Base-by-base conservation (phyloP, 1,284 basidiomycete species). In the Moesziomyces aphidis region DNA sequence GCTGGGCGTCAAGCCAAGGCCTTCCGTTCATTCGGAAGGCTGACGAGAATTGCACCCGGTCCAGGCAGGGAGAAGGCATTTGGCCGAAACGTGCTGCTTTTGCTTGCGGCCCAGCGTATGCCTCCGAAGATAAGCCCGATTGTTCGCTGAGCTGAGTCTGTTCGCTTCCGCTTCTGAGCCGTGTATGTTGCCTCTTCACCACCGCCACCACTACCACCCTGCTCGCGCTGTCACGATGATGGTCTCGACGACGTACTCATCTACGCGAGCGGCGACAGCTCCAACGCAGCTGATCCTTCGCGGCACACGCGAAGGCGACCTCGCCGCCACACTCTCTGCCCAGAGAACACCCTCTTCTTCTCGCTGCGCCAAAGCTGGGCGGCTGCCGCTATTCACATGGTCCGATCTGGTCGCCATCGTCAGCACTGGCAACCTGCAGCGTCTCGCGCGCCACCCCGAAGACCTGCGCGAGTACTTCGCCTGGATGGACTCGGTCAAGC, bases 391-490 rank as follows among this genome's bases (percentile, higher is more conserved):
- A 1, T 71, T 71, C 57, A 65, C 55, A 4, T 71, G 68, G 68
- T 11, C 46, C 1, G 9, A 61, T 0, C 51, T 71, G 10, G 13
- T 45, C 7, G 5, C 3, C 15, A 71, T 71, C 31, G 50, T 71
- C 4, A 46, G 54, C 1, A 43, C n/a, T 5, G 67, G 67, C 15
- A 46, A 50, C 19, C 49, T 71, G 6, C 55, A 61, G n/a, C 10
- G 2, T 0, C 52, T 71, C 1, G 46, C 62, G 0, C 62, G 68
- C 0, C 68, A 71, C 22, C 68, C 62, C 2, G 62, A 61, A 3
- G 62, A 61, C 21, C 55, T 71, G 15, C 43, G 55, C 8, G 68
- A 65, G n/a, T 71, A 71, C 46, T 71, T 71, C 39, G 62, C 62
- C 11, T 71, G 68, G 68, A 71, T 66, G 58, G 55, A 65, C 31